These are phyloP conservation scores for Grosmannia clavigera DNA, from an alignment of 2,329 filamentous ascomycete species.

Conservation along the genomic window DNA sequence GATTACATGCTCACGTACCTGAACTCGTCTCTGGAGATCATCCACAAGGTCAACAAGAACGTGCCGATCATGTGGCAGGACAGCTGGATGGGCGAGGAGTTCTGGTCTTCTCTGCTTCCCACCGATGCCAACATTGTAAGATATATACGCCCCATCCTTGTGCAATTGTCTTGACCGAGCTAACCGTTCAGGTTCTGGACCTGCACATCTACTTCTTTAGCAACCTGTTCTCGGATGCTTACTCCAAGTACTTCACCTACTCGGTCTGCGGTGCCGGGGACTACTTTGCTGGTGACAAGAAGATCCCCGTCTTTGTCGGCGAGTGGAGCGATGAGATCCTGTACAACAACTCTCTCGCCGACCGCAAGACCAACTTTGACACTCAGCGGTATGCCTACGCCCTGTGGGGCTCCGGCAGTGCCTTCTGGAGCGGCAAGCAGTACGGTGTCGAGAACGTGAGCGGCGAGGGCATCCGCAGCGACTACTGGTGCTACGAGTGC, in stretches of 20 bases:
- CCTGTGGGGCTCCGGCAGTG: neutral
- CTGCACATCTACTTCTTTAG: slow-evolving; percentile 7
- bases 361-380: slow-evolving; percentile 7
- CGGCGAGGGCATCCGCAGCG: slow-evolving; percentile 1
- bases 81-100: slow-evolving; percentile 3
- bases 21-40: neutral
- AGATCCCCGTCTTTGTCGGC: slow-evolving; percentile 5
- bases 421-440: slow-evolving; percentile 5
- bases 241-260: slow-evolving; percentile 4
- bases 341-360: slow-evolving; percentile 5
- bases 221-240: slow-evolving; percentile 1
- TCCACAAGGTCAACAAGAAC: neutral
- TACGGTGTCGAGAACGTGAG: neutral
- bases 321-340: slow-evolving; percentile 6
- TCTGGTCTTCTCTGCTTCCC: neutral
- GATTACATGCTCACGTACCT: slow-evolving; percentile 1
- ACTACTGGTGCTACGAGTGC: slow-evolving; percentile 8
- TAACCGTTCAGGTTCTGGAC: neutral
- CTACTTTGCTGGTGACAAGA: slow-evolving; percentile 2
- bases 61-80: slow-evolving; percentile 5
- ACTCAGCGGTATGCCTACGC: slow-evolving; percentile 3
- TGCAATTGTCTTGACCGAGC: neutral
- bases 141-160: neutral
- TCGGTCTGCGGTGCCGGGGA: slow-evolving; percentile 3
- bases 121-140: neutral